Percentiles rank a stretch among this genome's conserved stretches.
Conservation (phyloP, 495 filamentous ascomycete species). For the Penicillium dipodomyicola region DNA sequence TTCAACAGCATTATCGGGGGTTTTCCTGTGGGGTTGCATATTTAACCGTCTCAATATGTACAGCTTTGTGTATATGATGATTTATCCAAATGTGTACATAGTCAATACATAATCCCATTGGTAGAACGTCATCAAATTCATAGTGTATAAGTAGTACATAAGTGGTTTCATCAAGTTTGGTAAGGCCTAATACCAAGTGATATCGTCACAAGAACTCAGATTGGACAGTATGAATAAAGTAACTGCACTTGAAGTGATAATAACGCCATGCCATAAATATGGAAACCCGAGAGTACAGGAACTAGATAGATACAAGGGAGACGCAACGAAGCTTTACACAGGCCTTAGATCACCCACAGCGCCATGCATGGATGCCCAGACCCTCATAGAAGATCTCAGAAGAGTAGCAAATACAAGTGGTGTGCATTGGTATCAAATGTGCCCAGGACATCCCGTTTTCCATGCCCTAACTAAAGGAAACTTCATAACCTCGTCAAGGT, state of each 20-base stretch:
- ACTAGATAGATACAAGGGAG: conserved; percentile 1
- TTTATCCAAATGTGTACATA: neutral
- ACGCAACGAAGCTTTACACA: neutral
- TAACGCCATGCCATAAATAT: neutral
- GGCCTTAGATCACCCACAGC: neutral
- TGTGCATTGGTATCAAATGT: conserved; percentile 3
- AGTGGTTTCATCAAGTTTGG: too few relatives aligned
- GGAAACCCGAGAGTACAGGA: neutral
- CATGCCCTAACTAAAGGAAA: neutral
- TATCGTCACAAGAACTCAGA: neutral
- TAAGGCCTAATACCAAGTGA: too few relatives aligned
- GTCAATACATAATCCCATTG: neutral
- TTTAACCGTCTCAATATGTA: neutral
- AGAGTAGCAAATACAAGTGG: neutral
- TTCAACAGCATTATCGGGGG: neutral
- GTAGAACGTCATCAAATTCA: neutral
- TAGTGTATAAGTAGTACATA: too few relatives aligned
- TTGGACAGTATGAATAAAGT: neutral
- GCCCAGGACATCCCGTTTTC: neutral
- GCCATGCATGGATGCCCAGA: neutral
- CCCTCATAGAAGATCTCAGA: neutral
- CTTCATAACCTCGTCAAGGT: neutral
- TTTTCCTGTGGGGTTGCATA: neutral
- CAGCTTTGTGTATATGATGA: neutral
- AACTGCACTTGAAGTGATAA: neutral